Evolutionary conservation across 2,329 filamentous ascomycete genomes (phyloP), one percentile per base, ranked within the genome.

Genomic region (Fusarium secorum): DNA sequence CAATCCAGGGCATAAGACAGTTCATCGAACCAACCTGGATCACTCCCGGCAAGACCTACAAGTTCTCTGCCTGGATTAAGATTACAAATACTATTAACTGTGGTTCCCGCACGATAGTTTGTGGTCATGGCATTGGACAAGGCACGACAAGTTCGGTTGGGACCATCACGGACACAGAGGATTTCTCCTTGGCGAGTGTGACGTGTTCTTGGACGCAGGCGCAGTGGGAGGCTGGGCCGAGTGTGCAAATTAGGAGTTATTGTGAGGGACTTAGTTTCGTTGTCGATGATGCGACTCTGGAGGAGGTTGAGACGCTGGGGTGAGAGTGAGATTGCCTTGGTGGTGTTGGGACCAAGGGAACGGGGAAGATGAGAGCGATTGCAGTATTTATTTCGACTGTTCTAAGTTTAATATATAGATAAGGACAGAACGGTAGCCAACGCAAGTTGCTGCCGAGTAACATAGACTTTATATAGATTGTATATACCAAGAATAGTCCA

Each of bases 181-280:
- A 7, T 3, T 65, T 39, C 7, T 24, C 6, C 5, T 36, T 33
- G 17, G 38, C 36, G 10, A 49, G 42, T n/a, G 36, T 64, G 26
- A 58, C 44, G 8, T 65, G 59, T 14, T 36, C 49, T 30, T 65
- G 60, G 62, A 49, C 59, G 13, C 60, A 65, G 30, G n/a, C 24
- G 6, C 22, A 45, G 17, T 64, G 33, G 42, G 36, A 64, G 17
- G 44, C 32, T 20, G 13, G 44, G 1, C n/a, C 60, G 8, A 58
- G 36, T 45, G 35, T 64, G 20, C 59, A 33, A 26, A 38, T 55
- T 7, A 17, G n/a, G 22, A 2, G 38, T n/a, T 24, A 13, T 17
- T 55, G 28, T 3, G 17, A 18, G 9, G 7, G 4, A 2, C 3
- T 55, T 46, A 24, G n/a, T 26, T 32, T 55, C 28, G 11, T 26